Evolutionary conservation across 768 basidiomycete genomes (phyloP).

Genomic region (Solioccasus polychromus): DNA sequence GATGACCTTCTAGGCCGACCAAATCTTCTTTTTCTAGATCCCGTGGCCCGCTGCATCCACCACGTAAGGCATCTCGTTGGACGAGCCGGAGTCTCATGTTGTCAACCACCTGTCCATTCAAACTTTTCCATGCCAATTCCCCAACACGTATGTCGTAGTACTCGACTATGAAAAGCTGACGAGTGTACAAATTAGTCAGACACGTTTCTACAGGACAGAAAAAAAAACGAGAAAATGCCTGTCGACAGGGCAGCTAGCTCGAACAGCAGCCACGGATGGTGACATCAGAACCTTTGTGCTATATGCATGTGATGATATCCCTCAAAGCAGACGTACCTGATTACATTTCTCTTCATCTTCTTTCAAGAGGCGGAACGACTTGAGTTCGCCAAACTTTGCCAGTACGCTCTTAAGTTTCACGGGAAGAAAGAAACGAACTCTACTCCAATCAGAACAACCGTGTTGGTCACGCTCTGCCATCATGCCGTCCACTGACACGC

Average conservation of each 20-base stretch:
- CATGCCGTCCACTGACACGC: constrained; percentile 39
- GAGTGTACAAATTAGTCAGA: constrained; percentile 17
- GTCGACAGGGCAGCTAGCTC: constrained; percentile 3
- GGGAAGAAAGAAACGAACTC: constrained; percentile 23
- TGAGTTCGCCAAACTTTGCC: constrained; percentile 32
- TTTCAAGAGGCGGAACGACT: constrained; percentile 25
- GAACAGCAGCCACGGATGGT: constrained; percentile 4
- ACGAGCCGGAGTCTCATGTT: constrained; percentile 50
- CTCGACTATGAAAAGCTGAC: constrained; percentile 54
- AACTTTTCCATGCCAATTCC: constrained; percentile 44
- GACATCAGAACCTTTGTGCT: constrained; percentile 1
- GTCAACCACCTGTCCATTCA: constrained; percentile 49
- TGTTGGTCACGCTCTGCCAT: constrained; percentile 20
- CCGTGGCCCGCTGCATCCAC: constrained; percentile 16
- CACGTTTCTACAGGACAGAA: not conserved
- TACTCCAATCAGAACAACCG: constrained; percentile 23
- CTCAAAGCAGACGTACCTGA: constrained; percentile 26
- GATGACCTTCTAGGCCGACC: constrained; percentile 26
- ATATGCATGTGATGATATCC: not conserved
- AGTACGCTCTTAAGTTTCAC: constrained; percentile 29
- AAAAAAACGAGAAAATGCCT: constrained; percentile 2
- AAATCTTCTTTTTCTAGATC: constrained; percentile 30
- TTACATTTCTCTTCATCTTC: constrained; percentile 22
- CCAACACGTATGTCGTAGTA: constrained; percentile 68
- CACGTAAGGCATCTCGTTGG: constrained; percentile 31